Conservation (phyloP, 164 flowering plant genomes). For the Platanus orientalis region DNA sequence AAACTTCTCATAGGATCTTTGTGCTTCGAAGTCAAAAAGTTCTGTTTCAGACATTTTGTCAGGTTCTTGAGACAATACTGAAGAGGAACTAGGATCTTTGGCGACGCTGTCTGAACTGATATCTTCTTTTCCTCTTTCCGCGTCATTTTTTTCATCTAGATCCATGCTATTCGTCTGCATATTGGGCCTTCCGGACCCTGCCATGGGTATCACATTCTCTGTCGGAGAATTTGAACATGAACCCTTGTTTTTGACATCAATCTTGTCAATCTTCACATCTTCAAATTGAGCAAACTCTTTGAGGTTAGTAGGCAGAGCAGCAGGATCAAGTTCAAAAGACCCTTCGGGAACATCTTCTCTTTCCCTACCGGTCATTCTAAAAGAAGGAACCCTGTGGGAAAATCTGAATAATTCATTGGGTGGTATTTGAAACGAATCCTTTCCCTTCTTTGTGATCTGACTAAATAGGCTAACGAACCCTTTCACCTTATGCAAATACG, state of each 20-base stretch:
- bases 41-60: not conserved
- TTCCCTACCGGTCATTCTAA: conserved; percentile 44
- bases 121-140: not conserved
- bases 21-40: not conserved
- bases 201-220: conserved; percentile 4
- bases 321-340: conserved; percentile 65
- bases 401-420: conserved; percentile 37
- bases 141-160: not conserved
- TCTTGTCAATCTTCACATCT: conserved; percentile 10
- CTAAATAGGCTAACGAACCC: conserved; percentile 49
- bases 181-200: not conserved
- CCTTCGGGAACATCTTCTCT: conserved; percentile 45
- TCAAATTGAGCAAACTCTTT: conserved; percentile 20
- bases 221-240: conserved; percentile 7
- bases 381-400: conserved; percentile 55
- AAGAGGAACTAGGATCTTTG: not conserved
- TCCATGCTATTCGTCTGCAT: not conserved
- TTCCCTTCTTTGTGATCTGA: conserved; percentile 8
- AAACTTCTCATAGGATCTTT: not conserved
- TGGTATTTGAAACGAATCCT: conserved; percentile 22
- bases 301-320: conserved; percentile 39
- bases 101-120: not conserved
- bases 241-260: conserved; percentile 11
- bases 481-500: conserved; percentile 45
- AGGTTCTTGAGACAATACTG: not conserved